These are phyloP conservation scores for Nicotiana rustica DNA, from an alignment of 305 asterid species.

Conservation along the genomic window DNA sequence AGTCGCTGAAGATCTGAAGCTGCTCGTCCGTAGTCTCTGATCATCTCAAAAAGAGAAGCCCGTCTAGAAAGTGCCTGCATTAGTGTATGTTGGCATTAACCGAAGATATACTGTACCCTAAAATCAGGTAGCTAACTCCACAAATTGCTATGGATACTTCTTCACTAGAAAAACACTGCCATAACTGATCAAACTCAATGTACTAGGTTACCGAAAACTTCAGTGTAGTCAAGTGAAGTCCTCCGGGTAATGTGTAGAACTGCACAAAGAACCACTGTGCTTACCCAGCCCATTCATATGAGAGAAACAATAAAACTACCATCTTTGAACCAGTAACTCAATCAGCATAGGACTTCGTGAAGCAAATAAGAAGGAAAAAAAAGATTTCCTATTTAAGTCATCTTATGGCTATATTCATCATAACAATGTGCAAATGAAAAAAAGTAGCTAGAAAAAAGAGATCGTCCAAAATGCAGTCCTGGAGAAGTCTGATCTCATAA, in stretches of 20 bases:
- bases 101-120: slow-evolving; percentile 20
- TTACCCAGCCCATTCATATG: slow-evolving; percentile 11
- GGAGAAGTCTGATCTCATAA: not conserved
- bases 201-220: not conserved
- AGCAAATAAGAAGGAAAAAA: not conserved
- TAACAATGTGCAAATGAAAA: not conserved
- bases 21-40: slow-evolving; percentile 93
- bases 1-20: slow-evolving; percentile 81
- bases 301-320: slow-evolving; percentile 22
- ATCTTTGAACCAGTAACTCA: slow-evolving; percentile 9
- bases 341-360: slow-evolving; percentile 25
- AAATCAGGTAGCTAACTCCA: slow-evolving; percentile 11
- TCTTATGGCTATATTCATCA: slow-evolving; percentile 1
- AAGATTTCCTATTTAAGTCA: not conserved
- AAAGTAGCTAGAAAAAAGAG: not conserved
- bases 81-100: slow-evolving; percentile 26
- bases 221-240: not conserved
- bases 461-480: not conserved
- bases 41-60: slow-evolving; percentile 81
- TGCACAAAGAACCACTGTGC: not conserved
- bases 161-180: slow-evolving; percentile 14
- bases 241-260: not conserved
- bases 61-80: slow-evolving; percentile 93
- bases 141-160: not conserved
- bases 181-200: not conserved